phyloP scores from a whole-genome alignment of 2,329 filamentous ascomycete species.

The Scortechinia acanthostroma region DNA sequence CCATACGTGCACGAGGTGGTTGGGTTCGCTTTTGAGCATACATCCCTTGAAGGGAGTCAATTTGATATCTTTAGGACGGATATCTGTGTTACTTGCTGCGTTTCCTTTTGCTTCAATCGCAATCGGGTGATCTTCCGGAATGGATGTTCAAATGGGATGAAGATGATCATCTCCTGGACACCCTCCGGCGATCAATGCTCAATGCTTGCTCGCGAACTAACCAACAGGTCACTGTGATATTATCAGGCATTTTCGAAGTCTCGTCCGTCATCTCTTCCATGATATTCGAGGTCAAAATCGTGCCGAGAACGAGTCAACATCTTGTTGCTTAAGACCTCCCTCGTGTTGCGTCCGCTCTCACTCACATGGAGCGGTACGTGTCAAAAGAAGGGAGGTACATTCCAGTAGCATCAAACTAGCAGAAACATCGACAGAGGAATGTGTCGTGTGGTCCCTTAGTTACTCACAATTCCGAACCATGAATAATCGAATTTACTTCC shows the following conservation, averaged over 20 bases:
- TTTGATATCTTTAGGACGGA: neutral
- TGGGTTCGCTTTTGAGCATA: constrained; percentile 35
- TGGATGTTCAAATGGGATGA: no score
- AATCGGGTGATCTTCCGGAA: no score
- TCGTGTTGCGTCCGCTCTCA: constrained; percentile 29
- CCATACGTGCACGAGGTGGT: constrained; percentile 14
- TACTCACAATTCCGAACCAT: no score
- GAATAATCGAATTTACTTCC: no score
- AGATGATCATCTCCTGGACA: no score
- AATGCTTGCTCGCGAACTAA: neutral
- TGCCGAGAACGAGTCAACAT: constrained; percentile 25
- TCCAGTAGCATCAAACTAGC: no score
- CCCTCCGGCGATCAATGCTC: no score
- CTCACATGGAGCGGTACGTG: constrained; percentile 24
- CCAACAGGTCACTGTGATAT: constrained; percentile 6
- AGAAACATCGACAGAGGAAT: no score
- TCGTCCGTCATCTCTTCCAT: constrained; percentile 21
- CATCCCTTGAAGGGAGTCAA: constrained; percentile 10
- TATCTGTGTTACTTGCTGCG: no score
- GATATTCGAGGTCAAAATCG: constrained; percentile 31
- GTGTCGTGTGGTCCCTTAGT: no score
- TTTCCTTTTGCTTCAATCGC: no score
- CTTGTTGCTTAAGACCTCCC: constrained; percentile 18
- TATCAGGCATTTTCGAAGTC: constrained; percentile 30
- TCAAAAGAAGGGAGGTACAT: constrained; percentile 33